Conservation (phyloP, 2,329 filamentous ascomycete species). For the Parastagonospora nodorum region DNA sequence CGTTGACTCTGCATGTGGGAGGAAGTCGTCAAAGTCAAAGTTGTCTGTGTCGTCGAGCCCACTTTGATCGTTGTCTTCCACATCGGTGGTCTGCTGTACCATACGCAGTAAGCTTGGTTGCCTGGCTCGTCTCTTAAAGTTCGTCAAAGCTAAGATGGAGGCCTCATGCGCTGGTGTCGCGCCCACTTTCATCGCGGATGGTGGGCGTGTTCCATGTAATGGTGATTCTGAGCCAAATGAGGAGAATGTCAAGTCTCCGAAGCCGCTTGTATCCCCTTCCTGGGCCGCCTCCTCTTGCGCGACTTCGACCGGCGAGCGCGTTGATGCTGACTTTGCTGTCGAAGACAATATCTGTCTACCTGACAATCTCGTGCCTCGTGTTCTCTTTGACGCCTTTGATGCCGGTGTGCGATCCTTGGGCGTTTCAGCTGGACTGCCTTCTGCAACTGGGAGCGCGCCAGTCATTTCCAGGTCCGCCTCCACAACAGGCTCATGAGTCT, state of each 20-base stretch:
- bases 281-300: conserved; percentile 12
- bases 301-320: conserved; percentile 3
- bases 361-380: conserved; percentile 25
- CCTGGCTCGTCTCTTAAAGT: conserved; percentile 56
- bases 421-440: conserved; percentile 1
- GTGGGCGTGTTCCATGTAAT: conserved; percentile 45
- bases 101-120: conserved; percentile 57
- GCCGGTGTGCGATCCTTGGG: conserved; percentile 27
- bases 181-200: conserved; percentile 51
- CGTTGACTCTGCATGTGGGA: conserved; percentile 70
- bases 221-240: conserved; percentile 42
- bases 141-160: conserved; percentile 55
- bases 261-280: conserved; percentile 36
- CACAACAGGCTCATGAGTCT: conserved; percentile 20
- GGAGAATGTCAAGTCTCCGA: conserved; percentile 40
- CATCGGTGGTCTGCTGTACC: conserved; percentile 51
- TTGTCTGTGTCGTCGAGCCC: conserved; percentile 51
- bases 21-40: conserved; percentile 53
- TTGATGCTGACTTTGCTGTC: conserved; percentile 3
- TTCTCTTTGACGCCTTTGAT: conserved; percentile 22
- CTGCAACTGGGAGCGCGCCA: conserved; percentile 38
- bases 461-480: conserved; percentile 42
- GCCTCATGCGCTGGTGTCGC: conserved; percentile 52
- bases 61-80: conserved; percentile 53
- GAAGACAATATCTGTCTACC: conserved; percentile 16